Percentiles rank a stretch among this genome's conserved stretches.
phyloP scores from a whole-genome alignment of 2,329 filamentous ascomycete genomes.

The Trichoderma sp. region DNA sequence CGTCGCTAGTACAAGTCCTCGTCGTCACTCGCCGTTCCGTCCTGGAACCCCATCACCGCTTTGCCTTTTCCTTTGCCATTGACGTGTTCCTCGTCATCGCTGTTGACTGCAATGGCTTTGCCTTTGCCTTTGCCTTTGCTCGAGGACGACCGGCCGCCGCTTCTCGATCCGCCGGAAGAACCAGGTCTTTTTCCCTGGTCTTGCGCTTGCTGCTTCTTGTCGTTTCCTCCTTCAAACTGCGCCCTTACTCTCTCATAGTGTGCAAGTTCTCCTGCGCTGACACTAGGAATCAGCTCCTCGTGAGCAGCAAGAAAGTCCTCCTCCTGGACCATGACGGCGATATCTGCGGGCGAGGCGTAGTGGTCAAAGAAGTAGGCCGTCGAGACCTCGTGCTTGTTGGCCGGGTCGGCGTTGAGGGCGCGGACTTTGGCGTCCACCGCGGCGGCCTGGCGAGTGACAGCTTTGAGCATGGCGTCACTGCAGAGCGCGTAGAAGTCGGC shows the following conservation, averaged over 20 bases:
- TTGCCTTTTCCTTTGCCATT: conserved; percentile 55
- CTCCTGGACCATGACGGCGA: conserved; percentile 83
- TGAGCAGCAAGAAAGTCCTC: conserved; percentile 82
- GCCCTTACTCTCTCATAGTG: conserved; percentile 85
- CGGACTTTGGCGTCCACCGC: conserved; percentile 81
- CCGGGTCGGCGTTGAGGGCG: conserved; percentile 55
- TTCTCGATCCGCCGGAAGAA: conserved; percentile 25
- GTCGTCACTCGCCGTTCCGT: conserved; percentile 55
- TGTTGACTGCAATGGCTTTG: conserved; percentile 34
- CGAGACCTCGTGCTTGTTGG: conserved; percentile 54
- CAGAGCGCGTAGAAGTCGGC: conserved; percentile 96
- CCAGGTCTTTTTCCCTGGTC: conserved; percentile 8
- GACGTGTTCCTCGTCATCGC: conserved; percentile 30
- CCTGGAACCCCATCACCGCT: conserved; percentile 49
- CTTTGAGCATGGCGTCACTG: conserved; percentile 98
- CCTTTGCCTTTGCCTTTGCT: conserved; percentile 39
- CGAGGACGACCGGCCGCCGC: conserved; percentile 37
- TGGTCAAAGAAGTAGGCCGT: conserved; percentile 98
- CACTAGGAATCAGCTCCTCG: conserved; percentile 83
- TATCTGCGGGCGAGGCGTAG: conserved; percentile 75
- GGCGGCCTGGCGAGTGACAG: conserved; percentile 84
- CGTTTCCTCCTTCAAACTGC: conserved; percentile 67
- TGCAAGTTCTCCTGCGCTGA: conserved; percentile 84
- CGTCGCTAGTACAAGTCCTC: conserved; percentile 51
- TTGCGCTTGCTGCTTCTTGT: conserved; percentile 31